Conservation (phyloP, 768 basidiomycete species). For the Psilocybe tampanensis region DNA sequence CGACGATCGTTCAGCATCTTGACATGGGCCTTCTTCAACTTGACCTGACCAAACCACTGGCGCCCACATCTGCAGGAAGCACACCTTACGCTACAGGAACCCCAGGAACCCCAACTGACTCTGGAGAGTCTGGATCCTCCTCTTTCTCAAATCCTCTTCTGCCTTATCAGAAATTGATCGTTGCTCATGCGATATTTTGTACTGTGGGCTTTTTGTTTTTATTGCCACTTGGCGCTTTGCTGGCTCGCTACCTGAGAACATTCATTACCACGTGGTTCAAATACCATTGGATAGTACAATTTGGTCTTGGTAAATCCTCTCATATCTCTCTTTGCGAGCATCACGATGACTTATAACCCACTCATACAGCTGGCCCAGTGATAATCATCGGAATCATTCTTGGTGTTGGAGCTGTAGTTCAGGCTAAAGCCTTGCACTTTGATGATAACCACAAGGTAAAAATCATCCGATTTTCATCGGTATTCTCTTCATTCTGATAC, state of each 20-base stretch:
- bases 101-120: conserved; percentile 6
- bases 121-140: no score
- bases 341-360: conserved; percentile 14
- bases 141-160: conserved; percentile 34
- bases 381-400: conserved; percentile 47
- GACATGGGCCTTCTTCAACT: conserved; percentile 43
- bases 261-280: conserved; percentile 52
- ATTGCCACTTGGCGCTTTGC: conserved; percentile 52
- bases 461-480: not conserved
- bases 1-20: conserved; percentile 50
- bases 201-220: conserved; percentile 53
- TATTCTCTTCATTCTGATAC: not conserved
- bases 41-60: conserved; percentile 48
- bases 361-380: conserved; percentile 39
- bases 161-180: conserved; percentile 49
- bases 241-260: conserved; percentile 57
- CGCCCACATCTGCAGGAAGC: conserved; percentile 23
- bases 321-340: not conserved
- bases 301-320: conserved; percentile 41
- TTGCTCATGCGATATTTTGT: conserved; percentile 58
- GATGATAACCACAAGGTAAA: conserved; percentile 52
- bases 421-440: conserved; percentile 37
- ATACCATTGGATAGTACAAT: conserved; percentile 53
- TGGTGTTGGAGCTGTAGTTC: conserved; percentile 41
- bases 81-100: conserved; percentile 13